Evolutionary conservation across 805 yeast genomes (phyloP).

Genomic region (Blastobotrys terrestris): DNA sequence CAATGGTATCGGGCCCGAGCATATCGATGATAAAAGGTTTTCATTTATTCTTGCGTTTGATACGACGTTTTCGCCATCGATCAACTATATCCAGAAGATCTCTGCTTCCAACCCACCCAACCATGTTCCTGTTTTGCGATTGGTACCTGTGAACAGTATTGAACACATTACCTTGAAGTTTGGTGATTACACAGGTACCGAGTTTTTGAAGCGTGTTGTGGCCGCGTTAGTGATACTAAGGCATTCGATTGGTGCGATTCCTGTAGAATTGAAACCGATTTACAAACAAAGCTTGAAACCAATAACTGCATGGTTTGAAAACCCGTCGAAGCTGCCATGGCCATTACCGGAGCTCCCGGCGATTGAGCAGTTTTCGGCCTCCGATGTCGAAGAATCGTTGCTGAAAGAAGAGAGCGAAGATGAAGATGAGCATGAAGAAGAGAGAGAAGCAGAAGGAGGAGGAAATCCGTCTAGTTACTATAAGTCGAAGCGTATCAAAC

Average conservation of each 20-base stretch:
- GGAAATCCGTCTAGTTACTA: too few relatives aligned
- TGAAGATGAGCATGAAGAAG: conserved; percentile 5
- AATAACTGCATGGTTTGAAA: conserved; percentile 54
- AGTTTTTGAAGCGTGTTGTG: conserved; percentile 58
- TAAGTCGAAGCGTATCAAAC: conserved; percentile 17
- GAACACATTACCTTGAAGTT: conserved; percentile 62
- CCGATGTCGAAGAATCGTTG: conserved; percentile 70
- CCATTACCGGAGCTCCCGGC: conserved; percentile 69
- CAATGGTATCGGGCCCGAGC: conserved; percentile 22
- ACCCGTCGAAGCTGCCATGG: conserved; percentile 51
- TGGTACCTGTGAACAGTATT: conserved; percentile 72
- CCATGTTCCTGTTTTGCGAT: conserved; percentile 57
- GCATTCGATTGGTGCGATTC: conserved; percentile 74
- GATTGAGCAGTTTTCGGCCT: conserved; percentile 55
- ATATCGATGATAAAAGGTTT: conserved; percentile 28
- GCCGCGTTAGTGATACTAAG: conserved; percentile 79
- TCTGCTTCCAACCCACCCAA: conserved; percentile 39
- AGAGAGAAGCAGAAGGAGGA: too few relatives aligned
- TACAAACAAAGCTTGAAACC: conserved; percentile 60
- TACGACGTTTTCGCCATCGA: conserved; percentile 31
- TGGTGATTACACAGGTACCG: conserved; percentile 24
- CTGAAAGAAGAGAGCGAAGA: conserved; percentile 18
- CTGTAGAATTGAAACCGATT: conserved; percentile 72
- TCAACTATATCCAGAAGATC: conserved; percentile 24
- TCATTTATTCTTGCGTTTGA: conserved; percentile 64